Base-by-base conservation (phyloP, 2,329 filamentous ascomycete species). In the Claviceps sp. region DNA sequence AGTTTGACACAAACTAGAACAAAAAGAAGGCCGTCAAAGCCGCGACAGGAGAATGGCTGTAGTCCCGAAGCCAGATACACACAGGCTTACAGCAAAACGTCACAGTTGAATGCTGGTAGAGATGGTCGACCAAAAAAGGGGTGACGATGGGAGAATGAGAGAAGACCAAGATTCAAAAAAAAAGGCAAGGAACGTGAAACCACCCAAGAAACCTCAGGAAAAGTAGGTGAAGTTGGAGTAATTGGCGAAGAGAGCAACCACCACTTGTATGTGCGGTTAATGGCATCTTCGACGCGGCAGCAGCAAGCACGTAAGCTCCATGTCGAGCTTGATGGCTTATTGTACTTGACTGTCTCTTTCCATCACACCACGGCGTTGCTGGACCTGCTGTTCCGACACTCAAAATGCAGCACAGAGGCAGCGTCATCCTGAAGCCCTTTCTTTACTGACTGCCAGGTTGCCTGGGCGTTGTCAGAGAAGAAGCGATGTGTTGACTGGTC, bases 81-180 rank as follows among this genome's bases (percentile, higher is more conserved):
- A 53, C 34, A 44, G 50, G 38, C 43, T 50, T 40, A 40, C 47
- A 52, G 45, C 48, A 44, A 53, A 18, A 53, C 24, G 42, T 44
- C 42, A 44, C 51, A 53, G 48, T 50, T 42, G 48, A 34, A 37
- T 48, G 48, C 24, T 55, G 51, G 48, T 53, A 55, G 53, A 48
- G 50, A 55, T 55, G 53, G 48, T 34, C 53, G 34, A 49, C 51
- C 53, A 50, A 55, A 55, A 50, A 48, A 52, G 47, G 34, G 40
- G 18, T 49, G 50, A 48, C 45, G 47, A 51, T 45, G 51, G 45
- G 41, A 37, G 47, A 54, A 42, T 43, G 46, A 47, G 47, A 44
- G 50, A 42, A 53, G 47, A 52, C 45, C n/a, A 47, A 48, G 30
- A 41, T 38, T 30, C 22, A 47, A 38, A 34, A 30, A 11, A 34